Evolutionary conservation across 2,329 filamentous ascomycete genomes (phyloP).

Genomic region (Geosmithia morbida): DNA sequence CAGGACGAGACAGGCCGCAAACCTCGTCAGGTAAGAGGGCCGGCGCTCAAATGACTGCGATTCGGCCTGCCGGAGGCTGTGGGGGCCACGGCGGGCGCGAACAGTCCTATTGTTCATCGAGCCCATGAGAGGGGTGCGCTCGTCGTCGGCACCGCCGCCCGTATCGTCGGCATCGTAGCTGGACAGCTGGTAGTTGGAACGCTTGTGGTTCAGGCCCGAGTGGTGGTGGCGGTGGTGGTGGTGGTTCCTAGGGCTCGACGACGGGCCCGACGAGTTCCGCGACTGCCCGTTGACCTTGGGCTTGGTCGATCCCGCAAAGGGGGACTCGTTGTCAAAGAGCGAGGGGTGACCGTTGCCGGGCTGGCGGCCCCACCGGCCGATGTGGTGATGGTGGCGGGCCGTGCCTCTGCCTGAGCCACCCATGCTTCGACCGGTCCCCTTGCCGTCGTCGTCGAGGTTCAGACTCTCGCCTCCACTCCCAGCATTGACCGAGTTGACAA

Average conservation of each 20-base stretch:
- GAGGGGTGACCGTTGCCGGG: slow-evolving; percentile 54
- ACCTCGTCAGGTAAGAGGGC: slow-evolving; percentile 52
- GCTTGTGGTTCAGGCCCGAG: slow-evolving; percentile 22
- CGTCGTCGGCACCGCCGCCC: slow-evolving; percentile 60
- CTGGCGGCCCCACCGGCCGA: slow-evolving; percentile 60
- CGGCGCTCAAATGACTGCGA: slow-evolving; percentile 51
- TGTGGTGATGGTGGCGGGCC: slow-evolving; percentile 59
- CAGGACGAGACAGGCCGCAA: slow-evolving; percentile 79
- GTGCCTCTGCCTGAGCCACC: slow-evolving; percentile 50
- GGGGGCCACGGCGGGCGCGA: slow-evolving; percentile 38
- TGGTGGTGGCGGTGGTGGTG: slow-evolving; percentile 12
- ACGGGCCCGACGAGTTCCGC: slow-evolving; percentile 51
- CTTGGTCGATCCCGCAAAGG: slow-evolving; percentile 54
- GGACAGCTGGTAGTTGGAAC: slow-evolving; percentile 43
- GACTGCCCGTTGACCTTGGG: slow-evolving; percentile 45
- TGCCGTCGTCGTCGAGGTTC: slow-evolving; percentile 49
- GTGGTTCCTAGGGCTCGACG: slow-evolving; percentile 54
- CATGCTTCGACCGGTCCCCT: slow-evolving; percentile 45
- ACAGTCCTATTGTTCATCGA: slow-evolving; percentile 7
- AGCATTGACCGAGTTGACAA: slow-evolving; percentile 64
- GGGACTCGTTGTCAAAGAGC: slow-evolving; percentile 63
- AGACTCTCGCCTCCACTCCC: slow-evolving; percentile 37
- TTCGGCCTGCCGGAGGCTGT: slow-evolving; percentile 56
- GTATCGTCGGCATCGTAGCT: slow-evolving; percentile 71
- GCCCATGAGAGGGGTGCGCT: slow-evolving; percentile 67